phyloP scores from a whole-genome alignment of 2,329 filamentous ascomycete genomes.

The Purpureocillium lavendulum region DNA sequence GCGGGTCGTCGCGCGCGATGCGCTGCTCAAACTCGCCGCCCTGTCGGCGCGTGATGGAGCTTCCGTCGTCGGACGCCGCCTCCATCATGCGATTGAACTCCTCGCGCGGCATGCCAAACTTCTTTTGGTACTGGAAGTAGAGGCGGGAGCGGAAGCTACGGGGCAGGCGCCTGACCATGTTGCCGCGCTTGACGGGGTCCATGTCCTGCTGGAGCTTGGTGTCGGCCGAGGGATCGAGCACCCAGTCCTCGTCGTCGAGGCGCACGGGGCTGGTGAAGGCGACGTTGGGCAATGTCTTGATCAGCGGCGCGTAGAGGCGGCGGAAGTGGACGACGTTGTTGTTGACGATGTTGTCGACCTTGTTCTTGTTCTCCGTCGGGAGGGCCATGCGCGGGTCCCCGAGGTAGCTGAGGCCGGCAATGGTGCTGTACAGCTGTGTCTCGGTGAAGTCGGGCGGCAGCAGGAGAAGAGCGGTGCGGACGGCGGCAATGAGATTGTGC shows the following conservation, averaged over 20 bases:
- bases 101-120: slow-evolving; percentile 73
- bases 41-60: slow-evolving; percentile 61
- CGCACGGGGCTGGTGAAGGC: slow-evolving; percentile 54
- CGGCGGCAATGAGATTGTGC: slow-evolving; percentile 84
- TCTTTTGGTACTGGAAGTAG: slow-evolving; percentile 91
- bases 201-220: slow-evolving; percentile 77
- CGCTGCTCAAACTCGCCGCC: slow-evolving; percentile 80
- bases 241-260: slow-evolving; percentile 29
- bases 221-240: slow-evolving; percentile 43
- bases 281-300: slow-evolving; percentile 85
- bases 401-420: slow-evolving; percentile 86
- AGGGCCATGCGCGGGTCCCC: slow-evolving; percentile 94
- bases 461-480: slow-evolving; percentile 81
- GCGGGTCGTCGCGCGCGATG: slow-evolving; percentile 62
- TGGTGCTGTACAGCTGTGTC: slow-evolving; percentile 78
- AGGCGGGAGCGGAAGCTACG: slow-evolving; percentile 79
- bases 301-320: slow-evolving; percentile 79
- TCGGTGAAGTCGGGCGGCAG: slow-evolving; percentile 81
- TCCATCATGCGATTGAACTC: slow-evolving; percentile 84
- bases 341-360: slow-evolving; percentile 88
- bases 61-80: slow-evolving; percentile 61
- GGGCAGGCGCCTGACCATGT: slow-evolving; percentile 91
- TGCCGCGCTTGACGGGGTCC: slow-evolving; percentile 81
- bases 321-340: slow-evolving; percentile 90
- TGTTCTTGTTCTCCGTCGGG: slow-evolving; percentile 82